Evolutionary conservation across 257 asterid species (phyloP).

Genomic region (Paulownia fortunei): DNA sequence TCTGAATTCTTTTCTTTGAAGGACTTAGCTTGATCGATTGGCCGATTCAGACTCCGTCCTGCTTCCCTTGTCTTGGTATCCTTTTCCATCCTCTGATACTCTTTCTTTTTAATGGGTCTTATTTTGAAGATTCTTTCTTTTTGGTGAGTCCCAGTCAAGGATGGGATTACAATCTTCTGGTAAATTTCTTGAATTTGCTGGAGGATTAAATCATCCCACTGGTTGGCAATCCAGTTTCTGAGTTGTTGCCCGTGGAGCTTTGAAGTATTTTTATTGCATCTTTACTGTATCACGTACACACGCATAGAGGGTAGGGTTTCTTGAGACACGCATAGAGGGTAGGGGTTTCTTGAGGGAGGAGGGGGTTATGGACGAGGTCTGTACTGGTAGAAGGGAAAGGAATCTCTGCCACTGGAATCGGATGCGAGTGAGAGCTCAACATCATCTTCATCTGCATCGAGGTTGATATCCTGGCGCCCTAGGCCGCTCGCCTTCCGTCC

Average conservation of each 20-base stretch:
- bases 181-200: conserved; percentile 61
- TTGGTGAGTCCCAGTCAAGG: conserved; percentile 43
- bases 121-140: conserved; percentile 39
- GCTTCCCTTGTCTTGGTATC: not conserved
- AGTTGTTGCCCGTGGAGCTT: conserved; percentile 26
- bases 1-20: not conserved
- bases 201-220: conserved; percentile 57
- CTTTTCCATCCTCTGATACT: too few relatives aligned
- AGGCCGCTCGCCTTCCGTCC: conserved; percentile 69
- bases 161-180: conserved; percentile 98
- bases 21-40: conserved; percentile 42
- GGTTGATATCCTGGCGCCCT: conserved; percentile 70
- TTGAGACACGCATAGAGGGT: conserved; percentile 22
- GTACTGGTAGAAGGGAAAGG: conserved; percentile 43
- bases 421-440: conserved; percentile 52
- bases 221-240: conserved; percentile 37
- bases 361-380: conserved; percentile 70
- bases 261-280: conserved; percentile 10
- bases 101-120: conserved; percentile 44
- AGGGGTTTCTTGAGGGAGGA: conserved; percentile 32
- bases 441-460: conserved; percentile 53
- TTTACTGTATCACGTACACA: conserved; percentile 3
- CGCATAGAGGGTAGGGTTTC: conserved; percentile 31
- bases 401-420: too few relatives aligned
- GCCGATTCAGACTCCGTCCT: conserved; percentile 18